A percentile compares a stretch with the other conserved stretches of the same genome.
Conservation (phyloP, 1,139 yeast species). For the Taiozyma sp. region DNA sequence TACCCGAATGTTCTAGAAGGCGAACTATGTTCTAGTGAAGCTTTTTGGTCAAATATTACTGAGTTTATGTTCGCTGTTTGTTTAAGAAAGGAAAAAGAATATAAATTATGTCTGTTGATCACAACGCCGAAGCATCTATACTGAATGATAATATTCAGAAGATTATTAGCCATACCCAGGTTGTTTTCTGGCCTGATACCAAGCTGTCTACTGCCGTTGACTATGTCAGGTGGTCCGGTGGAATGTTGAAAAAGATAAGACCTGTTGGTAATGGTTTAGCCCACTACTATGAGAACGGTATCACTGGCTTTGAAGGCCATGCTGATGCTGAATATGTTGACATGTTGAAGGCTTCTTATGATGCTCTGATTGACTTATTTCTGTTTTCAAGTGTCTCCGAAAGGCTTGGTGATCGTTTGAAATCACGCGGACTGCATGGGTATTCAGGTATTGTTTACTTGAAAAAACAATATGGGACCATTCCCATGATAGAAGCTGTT, state of each 20-base stretch:
- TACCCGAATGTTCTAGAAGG: too few species aligned
- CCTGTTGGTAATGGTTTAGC: background rate
- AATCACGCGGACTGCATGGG: background rate
- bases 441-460: background rate
- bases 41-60: too few species aligned
- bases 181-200: background rate
- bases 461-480: background rate
- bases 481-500: background rate
- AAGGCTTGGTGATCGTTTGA: background rate
- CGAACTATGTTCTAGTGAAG: too few species aligned
- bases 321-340: background rate
- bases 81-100: too few species aligned
- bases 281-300: background rate
- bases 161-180: too few species aligned
- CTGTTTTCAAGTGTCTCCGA: background rate
- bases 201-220: background rate
- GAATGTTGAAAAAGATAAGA: background rate
- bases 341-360: background rate
- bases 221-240: background rate
- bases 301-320: background rate
- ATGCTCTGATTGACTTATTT: background rate
- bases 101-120: too few species aligned
- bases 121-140: too few species aligned
- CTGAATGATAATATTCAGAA: too few species aligned
- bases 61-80: too few species aligned